A percentile compares a stretch with the other conserved stretches of the same genome.
These are phyloP conservation scores for Rhypophila decipiens DNA, from an alignment of 495 filamentous ascomycete species.

Conservation along the genomic window DNA sequence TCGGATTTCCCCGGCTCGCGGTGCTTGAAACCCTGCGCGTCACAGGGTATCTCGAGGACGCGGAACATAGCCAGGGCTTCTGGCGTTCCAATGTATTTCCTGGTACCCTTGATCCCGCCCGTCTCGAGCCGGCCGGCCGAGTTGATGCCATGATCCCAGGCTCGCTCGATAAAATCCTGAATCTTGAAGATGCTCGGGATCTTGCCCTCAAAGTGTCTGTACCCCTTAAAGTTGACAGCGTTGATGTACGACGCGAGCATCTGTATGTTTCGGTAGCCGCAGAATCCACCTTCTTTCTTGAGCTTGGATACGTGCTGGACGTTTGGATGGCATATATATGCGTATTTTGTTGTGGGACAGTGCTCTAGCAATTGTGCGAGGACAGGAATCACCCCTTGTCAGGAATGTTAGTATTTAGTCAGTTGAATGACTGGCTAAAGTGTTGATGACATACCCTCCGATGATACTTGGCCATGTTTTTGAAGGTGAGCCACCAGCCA, in stretches of 20 bases:
- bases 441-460: constrained; percentile 50
- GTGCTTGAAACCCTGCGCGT: constrained; percentile 31
- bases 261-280: constrained; percentile 97
- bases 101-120: constrained; percentile 77
- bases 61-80: constrained; percentile 82
- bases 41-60: constrained; percentile 57
- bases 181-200: constrained; percentile 78
- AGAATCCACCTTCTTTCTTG: constrained; percentile 77
- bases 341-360: constrained; percentile 55
- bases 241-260: constrained; percentile 81
- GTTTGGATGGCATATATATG: constrained; percentile 72
- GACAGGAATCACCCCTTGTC: constrained; percentile 61
- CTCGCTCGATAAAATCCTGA: constrained; percentile 83
- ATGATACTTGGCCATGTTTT: constrained; percentile 52
- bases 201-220: constrained; percentile 50
- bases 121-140: constrained; percentile 68
- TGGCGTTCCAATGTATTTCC: constrained; percentile 93
- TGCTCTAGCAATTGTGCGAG: constrained; percentile 65
- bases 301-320: constrained; percentile 81
- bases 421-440: no score
- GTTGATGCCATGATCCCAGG: constrained; percentile 87
- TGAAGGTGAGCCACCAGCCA: constrained; percentile 62
- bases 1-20: constrained; percentile 25
- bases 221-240: constrained; percentile 47
- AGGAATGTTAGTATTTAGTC: no score